phyloP scores from a whole-genome alignment of 2,329 filamentous ascomycete genomes.

The Colletotrichum caudatum region DNA sequence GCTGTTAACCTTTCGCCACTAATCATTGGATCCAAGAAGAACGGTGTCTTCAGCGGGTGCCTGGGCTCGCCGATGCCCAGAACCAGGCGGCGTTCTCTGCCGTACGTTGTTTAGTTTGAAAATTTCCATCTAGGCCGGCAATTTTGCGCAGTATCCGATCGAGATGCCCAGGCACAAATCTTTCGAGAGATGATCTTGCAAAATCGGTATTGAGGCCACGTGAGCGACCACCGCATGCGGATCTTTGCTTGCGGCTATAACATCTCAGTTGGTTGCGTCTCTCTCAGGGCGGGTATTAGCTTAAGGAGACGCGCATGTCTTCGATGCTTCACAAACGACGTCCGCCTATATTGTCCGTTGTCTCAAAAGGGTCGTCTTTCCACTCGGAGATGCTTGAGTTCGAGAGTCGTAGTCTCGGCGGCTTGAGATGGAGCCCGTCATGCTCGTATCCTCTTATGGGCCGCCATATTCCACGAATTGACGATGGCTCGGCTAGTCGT shows the following conservation, averaged over 20 bases:
- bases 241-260: not conserved
- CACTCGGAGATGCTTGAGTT: too few species aligned
- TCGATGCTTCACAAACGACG: not conserved
- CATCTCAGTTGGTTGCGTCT: too few species aligned
- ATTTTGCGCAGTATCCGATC: not conserved
- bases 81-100: not conserved
- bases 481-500: not conserved
- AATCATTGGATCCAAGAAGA: not conserved
- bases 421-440: too few species aligned
- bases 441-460: not conserved
- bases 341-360: not conserved
- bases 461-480: not conserved
- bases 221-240: constrained; percentile 18
- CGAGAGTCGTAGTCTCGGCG: not conserved
- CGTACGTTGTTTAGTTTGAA: constrained; percentile 5
- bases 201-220: not conserved
- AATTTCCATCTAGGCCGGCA: not conserved
- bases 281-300: not conserved
- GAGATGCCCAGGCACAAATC: too few species aligned
- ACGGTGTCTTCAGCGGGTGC: not conserved
- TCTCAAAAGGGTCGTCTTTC: not conserved
- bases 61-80: constrained; percentile 12
- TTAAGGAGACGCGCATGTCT: constrained; percentile 9
- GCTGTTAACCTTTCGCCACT: not conserved
- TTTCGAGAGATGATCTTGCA: not conserved